phyloP scores from a whole-genome alignment of 441 rosid species.

The Arabidopsis hybrid region DNA sequence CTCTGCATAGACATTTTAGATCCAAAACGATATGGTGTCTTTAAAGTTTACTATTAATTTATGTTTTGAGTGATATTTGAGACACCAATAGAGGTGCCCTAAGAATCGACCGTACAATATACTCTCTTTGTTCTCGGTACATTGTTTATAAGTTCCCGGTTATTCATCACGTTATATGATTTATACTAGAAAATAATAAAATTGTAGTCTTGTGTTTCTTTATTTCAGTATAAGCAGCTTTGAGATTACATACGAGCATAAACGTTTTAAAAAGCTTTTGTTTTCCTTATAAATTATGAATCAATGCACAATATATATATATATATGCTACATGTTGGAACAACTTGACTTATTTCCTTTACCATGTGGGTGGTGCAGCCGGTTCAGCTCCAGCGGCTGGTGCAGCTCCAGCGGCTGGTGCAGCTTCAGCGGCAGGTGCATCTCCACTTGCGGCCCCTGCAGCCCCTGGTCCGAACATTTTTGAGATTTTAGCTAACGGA shows the following conservation, averaged over 20 bases:
- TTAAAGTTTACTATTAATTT: no score
- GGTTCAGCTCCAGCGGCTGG: no score
- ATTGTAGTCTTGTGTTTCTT: not conserved
- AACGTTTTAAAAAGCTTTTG: not conserved
- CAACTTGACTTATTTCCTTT: not conserved
- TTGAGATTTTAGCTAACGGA: not conserved
- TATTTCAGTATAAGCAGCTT: not conserved
- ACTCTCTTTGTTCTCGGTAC: no score
- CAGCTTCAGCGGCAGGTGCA: not conserved
- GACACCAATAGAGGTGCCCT: no score
- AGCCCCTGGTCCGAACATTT: not conserved
- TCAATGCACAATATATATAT: not conserved
- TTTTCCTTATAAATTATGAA: not conserved
- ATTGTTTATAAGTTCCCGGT: no score
- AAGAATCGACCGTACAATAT: no score
- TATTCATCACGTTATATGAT: no score
- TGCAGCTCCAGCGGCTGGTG: not conserved
- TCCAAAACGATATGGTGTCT: no score
- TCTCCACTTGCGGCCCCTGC: not conserved
- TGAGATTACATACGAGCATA: not conserved
- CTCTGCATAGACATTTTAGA: no score
- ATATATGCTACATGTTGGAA: not conserved
- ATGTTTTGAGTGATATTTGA: no score
- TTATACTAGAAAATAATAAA: no score
- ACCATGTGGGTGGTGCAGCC: not conserved